Conservation (phyloP, 2,329 filamentous ascomycete species). For the Coleophoma cylindrospora region DNA sequence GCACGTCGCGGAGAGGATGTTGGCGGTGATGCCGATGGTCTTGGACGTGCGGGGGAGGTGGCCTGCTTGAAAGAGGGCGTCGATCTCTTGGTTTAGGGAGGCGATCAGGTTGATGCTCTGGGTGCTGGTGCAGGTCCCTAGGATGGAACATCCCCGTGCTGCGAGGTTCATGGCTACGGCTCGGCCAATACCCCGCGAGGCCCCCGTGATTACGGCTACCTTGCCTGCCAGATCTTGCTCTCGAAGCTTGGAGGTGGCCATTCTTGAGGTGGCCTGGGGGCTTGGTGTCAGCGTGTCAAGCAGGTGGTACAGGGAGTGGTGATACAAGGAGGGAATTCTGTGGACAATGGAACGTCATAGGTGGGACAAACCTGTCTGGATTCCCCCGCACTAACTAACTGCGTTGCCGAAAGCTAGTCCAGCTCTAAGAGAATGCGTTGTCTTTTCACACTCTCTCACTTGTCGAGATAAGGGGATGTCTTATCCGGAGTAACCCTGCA, state of each 20-base stretch:
- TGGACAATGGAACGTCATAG: no score
- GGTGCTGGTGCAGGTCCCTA: constrained; percentile 26
- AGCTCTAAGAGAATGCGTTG: no score
- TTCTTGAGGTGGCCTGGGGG: neutral
- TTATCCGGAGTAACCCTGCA: no score
- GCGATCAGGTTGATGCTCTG: constrained; percentile 16
- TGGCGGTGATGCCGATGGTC: constrained; percentile 24
- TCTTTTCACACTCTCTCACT: no score
- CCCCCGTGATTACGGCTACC: constrained; percentile 64
- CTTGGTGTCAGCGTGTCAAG: no score
- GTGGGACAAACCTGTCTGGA: no score
- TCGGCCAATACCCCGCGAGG: constrained; percentile 61
- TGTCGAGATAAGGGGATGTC: no score
- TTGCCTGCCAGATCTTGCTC: constrained; percentile 47
- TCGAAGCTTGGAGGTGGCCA: constrained; percentile 8
- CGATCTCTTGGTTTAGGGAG: constrained; percentile 17
- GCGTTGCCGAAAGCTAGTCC: no score
- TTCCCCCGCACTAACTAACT: no score
- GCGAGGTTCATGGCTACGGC: constrained; percentile 65
- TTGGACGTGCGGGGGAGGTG: constrained; percentile 7
- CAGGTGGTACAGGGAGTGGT: no score
- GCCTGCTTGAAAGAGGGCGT: constrained; percentile 10
- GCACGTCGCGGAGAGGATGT: constrained; percentile 25
- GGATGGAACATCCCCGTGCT: constrained; percentile 55
- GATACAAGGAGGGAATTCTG: no score